A percentile compares a stretch with the other conserved stretches of the same genome.
These are phyloP conservation scores for Fagopyrum tataricum DNA, from an alignment of 148 eudicot species.

Conservation along the genomic window DNA sequence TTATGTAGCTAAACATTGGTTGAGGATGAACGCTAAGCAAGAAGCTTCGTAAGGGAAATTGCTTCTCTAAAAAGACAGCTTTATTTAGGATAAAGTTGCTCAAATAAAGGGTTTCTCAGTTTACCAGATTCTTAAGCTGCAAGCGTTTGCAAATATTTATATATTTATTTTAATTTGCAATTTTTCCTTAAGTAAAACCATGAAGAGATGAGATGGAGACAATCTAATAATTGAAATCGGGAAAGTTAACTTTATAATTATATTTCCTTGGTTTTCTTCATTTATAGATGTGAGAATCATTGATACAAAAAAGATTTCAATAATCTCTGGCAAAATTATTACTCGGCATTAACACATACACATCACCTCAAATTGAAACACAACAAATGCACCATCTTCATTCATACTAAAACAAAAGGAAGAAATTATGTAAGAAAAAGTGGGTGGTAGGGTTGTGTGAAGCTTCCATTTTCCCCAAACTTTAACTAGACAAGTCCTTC, in stretches of 20 bases:
- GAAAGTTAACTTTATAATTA: background rate
- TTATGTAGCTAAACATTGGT: background rate
- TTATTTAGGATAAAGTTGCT: background rate
- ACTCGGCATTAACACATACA: background rate
- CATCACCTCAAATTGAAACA: background rate
- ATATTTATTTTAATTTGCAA: background rate
- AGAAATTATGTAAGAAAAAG: background rate
- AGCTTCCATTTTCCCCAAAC: constrained; percentile 10
- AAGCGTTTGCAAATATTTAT: background rate
- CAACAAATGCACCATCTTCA: background rate
- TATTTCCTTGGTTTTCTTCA: too few relatives aligned
- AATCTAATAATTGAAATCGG: background rate
- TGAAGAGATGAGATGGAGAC: background rate
- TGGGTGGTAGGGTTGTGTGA: constrained; percentile 2
- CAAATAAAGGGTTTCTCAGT: background rate
- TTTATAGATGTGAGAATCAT: background rate
- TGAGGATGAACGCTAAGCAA: background rate
- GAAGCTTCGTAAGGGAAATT: constrained; percentile 2
- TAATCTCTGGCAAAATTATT: background rate
- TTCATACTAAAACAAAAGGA: background rate
- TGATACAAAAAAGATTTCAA: constrained; percentile 5
- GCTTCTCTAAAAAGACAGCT: background rate
- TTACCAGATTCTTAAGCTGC: constrained; percentile 10
- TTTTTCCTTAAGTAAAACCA: background rate
- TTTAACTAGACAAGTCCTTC: constrained; percentile 4